A percentile compares a stretch with the other conserved stretches of the same genome.
These are phyloP conservation scores for Solanum acaule DNA, from an alignment of 257 asterid species.

Conservation along the genomic window DNA sequence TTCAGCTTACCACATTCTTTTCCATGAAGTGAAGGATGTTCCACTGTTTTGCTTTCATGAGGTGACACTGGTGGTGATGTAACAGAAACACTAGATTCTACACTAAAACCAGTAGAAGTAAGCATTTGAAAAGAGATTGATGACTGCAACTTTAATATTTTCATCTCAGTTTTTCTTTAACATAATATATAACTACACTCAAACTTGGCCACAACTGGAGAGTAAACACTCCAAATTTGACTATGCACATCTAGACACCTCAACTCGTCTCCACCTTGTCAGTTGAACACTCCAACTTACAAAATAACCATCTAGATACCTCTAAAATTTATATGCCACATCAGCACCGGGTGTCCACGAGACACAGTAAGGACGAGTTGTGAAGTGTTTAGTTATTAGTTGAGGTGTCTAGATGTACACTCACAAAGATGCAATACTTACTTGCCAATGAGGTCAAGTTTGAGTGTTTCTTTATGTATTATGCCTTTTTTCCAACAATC, in stretches of 20 bases:
- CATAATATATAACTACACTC: neutral
- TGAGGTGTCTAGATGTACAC: neutral
- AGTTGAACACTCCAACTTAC: neutral
- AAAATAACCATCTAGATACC: neutral
- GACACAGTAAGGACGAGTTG: neutral
- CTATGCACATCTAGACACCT: neutral
- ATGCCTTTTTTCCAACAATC: neutral
- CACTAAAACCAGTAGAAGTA: neutral
- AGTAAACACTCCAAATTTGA: neutral
- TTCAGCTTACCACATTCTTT: conserved; percentile 9
- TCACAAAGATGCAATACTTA: neutral
- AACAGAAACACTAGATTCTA: conserved; percentile 3
- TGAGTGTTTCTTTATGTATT: neutral
- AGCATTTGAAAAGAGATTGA: conserved; percentile 15
- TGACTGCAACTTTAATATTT: neutral
- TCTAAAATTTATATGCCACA: neutral
- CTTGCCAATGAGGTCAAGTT: neutral
- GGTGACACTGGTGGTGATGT: conserved; percentile 22
- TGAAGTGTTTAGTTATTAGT: neutral
- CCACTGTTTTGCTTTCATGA: conserved; percentile 16
- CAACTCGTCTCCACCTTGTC: neutral
- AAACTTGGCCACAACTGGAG: too few species aligned
- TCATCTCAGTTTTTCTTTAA: neutral
- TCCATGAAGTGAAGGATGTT: conserved; percentile 6
- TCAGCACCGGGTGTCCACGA: neutral